phyloP scores from a whole-genome alignment of 108 stramenopile genomes.

The Stephanodiscus triporus region DNA sequence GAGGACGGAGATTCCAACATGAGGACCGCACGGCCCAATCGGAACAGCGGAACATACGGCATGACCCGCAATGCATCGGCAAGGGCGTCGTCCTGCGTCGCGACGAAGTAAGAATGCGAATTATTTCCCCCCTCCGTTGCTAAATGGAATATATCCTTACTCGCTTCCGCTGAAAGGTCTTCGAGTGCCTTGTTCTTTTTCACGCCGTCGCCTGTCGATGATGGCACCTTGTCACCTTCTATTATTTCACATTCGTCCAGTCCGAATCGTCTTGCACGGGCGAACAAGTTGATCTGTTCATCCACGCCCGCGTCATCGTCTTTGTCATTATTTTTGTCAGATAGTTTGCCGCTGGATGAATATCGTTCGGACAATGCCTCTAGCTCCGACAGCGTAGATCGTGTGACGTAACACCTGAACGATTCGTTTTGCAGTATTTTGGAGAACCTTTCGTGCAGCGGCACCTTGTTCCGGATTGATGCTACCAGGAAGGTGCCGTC shows the following conservation, averaged over 20 bases:
- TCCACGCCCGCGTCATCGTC: not conserved
- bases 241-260: constrained; percentile 65
- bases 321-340: not conserved
- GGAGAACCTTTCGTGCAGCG: constrained; percentile 54
- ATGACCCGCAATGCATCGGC: constrained; percentile 55
- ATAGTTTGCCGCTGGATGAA: not conserved
- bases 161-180: constrained; percentile 36
- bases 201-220: constrained; percentile 10
- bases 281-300: constrained; percentile 25
- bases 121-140: constrained; percentile 46
- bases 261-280: constrained; percentile 53
- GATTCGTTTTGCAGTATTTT: constrained; percentile 50
- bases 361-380: constrained; percentile 30
- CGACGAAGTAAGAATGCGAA: constrained; percentile 63
- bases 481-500: constrained; percentile 82
- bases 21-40: constrained; percentile 71
- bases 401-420: constrained; percentile 49
- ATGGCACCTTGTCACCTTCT: constrained; percentile 26
- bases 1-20: constrained; percentile 79
- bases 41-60: constrained; percentile 65
- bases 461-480: constrained; percentile 65
- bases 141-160: constrained; percentile 42
- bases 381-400: constrained; percentile 56
- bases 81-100: constrained; percentile 78
- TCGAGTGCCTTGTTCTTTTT: constrained; percentile 13